Base-by-base conservation (phyloP, 768 basidiomycete species). In the Boletus rex-veris region DNA sequence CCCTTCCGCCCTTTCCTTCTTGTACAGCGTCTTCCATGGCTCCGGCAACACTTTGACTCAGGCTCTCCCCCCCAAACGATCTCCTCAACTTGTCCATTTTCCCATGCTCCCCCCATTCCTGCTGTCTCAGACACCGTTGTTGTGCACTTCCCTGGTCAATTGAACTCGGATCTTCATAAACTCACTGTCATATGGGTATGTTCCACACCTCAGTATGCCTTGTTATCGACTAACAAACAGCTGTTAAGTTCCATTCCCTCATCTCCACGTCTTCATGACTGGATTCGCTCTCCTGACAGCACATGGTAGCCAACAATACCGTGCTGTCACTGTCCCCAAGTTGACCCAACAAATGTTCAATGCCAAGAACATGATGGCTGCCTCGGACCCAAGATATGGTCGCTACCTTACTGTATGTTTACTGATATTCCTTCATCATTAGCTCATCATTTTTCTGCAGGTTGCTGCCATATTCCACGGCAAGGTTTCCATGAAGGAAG, bases 351-450 rank as follows among this genome's bases (percentile, higher is more conserved):
- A 99, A 68, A 98, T 98, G 95, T 99, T 98, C 73, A 96, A 98
- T 65, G 92, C 94, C 42, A 98, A 97, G 85, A 98, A 98, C 86
- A 95, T 96, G 92, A 96, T 98, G 94, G 93, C 95, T 63, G 97
- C 97, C 21, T 90, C 90, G 21, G 94, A 98, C 77, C 97, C 97
- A 39, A 80, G 94, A 68, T 90, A 97, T 63, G 97, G 97, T 58
- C 90, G 94, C 64, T 99, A 98, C 78, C 87, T 99, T 57, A 99
- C 97, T 38, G 96, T 88, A 63, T 48, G 82, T 64, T 41, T 45
- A 24, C 26, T 37, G 11, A 45, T 19, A 19, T 16, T 56, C 40
- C 5, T 16, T 3, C 16, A 5, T 18, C 4, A 28, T 21, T 4
- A 5, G 3, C 38, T 60, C 16, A 56, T n/a, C 18, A 5, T 36